phyloP scores from a whole-genome alignment of 148 eudicot species.

The Beta vulgaris region DNA sequence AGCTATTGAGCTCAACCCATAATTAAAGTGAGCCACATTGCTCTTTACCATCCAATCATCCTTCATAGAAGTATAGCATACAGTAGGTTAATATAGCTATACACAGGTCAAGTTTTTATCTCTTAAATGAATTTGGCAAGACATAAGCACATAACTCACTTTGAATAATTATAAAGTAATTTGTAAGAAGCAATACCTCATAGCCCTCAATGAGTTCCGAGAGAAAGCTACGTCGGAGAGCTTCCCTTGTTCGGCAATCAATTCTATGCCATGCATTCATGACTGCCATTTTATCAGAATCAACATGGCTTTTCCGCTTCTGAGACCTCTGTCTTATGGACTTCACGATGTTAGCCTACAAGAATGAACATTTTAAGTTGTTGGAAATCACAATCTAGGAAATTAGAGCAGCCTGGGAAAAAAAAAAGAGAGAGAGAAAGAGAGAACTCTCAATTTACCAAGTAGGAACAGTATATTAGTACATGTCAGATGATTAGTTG shows the following conservation, averaged over 20 bases:
- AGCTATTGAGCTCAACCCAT: neutral
- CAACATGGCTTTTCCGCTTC: constrained; percentile 48
- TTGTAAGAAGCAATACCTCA: constrained; percentile 52
- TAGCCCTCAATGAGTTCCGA: constrained; percentile 59
- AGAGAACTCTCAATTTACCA: neutral
- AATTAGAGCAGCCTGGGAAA: neutral
- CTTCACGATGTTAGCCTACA: constrained; percentile 56
- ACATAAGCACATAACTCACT: neutral
- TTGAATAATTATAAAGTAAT: neutral
- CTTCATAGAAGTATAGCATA: neutral
- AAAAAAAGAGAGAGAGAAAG: too few species aligned
- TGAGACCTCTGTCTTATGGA: constrained; percentile 39
- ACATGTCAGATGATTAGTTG: neutral
- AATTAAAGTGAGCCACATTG: neutral
- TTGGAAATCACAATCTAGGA: neutral
- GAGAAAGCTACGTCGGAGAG: constrained; percentile 78
- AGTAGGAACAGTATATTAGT: neutral
- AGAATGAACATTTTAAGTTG: neutral
- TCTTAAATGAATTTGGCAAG: neutral
- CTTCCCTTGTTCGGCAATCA: constrained; percentile 85
- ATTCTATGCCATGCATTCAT: constrained; percentile 91
- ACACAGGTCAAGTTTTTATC: neutral
- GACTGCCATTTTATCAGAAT: constrained; percentile 70
- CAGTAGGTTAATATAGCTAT: too few species aligned
- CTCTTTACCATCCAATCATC: neutral